phyloP scores from a whole-genome alignment of 805 yeast species.

The Ogataea paraovalis region DNA sequence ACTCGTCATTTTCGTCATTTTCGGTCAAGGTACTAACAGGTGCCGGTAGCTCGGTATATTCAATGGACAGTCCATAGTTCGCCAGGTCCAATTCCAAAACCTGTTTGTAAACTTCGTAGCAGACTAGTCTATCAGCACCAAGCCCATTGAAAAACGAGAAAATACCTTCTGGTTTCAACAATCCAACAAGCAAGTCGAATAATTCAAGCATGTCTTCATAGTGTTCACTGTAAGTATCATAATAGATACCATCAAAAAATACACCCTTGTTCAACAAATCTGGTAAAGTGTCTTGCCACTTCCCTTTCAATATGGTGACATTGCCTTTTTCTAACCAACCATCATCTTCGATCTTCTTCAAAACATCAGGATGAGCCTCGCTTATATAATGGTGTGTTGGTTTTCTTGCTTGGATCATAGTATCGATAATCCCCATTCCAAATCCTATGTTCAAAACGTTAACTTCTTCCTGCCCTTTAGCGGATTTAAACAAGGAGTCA shows the following conservation, averaged over 20 bases:
- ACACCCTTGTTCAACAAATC: slow-evolving; percentile 59
- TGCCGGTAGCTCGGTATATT: slow-evolving; percentile 47
- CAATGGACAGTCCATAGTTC: slow-evolving; percentile 71
- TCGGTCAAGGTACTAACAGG: slow-evolving; percentile 38
- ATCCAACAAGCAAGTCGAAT: slow-evolving; percentile 76
- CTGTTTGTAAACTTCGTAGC: slow-evolving; percentile 79
- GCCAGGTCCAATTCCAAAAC: slow-evolving; percentile 76
- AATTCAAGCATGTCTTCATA: slow-evolving; percentile 84
- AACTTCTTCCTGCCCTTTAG: slow-evolving; percentile 33
- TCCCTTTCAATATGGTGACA: slow-evolving; percentile 77
- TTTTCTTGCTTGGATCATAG: slow-evolving; percentile 53
- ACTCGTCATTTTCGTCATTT: slow-evolving; percentile 32
- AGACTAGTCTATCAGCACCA: slow-evolving; percentile 72
- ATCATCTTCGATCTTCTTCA: slow-evolving; percentile 57
- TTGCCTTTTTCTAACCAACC: slow-evolving; percentile 80
- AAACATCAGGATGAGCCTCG: slow-evolving; percentile 93
- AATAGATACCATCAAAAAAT: slow-evolving; percentile 86
- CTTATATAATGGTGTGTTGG: slow-evolving; percentile 80
- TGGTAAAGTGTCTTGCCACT: slow-evolving; percentile 86
- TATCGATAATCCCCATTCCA: slow-evolving; percentile 95
- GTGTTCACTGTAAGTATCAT: slow-evolving; percentile 91
- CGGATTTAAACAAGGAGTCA: slow-evolving; percentile 57
- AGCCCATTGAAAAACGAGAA: slow-evolving; percentile 92
- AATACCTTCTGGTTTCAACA: slow-evolving; percentile 75
- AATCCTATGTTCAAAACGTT: slow-evolving; percentile 83